Conservation (phyloP, 2,329 filamentous ascomycete genomes). For the Aspergillus cejpii region DNA sequence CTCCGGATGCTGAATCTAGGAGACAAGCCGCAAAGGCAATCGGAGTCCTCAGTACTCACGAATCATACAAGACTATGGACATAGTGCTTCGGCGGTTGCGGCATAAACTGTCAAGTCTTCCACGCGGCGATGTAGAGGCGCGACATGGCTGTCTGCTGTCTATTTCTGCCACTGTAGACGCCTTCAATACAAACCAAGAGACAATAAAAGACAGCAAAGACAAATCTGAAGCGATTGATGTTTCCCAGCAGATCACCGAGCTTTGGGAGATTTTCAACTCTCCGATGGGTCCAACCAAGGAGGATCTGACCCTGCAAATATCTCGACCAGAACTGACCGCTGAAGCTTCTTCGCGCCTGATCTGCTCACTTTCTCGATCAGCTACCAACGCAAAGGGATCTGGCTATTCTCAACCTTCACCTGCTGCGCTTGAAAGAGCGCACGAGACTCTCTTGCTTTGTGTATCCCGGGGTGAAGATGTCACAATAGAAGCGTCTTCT, state of each 20-base stretch:
- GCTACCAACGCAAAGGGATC: conserved; percentile 9
- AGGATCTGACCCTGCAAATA: conserved; percentile 36
- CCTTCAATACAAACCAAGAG: conserved; percentile 22
- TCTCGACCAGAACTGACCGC: conserved; percentile 39
- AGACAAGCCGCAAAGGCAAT: conserved; percentile 65
- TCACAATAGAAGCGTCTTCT: conserved; percentile 38
- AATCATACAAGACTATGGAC: conserved; percentile 26
- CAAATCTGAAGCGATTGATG: conserved; percentile 19
- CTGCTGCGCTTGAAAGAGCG: conserved; percentile 24
- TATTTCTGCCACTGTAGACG: conserved; percentile 35
- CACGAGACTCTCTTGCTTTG: conserved; percentile 35
- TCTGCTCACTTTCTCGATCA: conserved; percentile 35
- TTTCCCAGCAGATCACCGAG: conserved; percentile 24
- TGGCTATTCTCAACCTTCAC: conserved; percentile 13
- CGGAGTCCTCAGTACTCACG: conserved; percentile 43
- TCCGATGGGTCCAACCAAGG: conserved; percentile 28
- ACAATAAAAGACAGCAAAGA: conserved; percentile 14
- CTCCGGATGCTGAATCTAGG: conserved; percentile 67
- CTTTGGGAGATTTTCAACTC: conserved; percentile 38
- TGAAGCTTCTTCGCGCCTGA: conserved; percentile 36
- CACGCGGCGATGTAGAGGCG: conserved; percentile 37
- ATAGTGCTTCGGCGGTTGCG: conserved; percentile 31
- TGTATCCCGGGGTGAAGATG: conserved; percentile 36
- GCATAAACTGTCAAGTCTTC: conserved; percentile 32
- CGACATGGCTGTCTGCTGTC: conserved; percentile 42